Evolutionary conservation across 805 yeast genomes (phyloP), one percentile per base, ranked within the genome.

Genomic region (Schwanniomyces vanrijiae): DNA sequence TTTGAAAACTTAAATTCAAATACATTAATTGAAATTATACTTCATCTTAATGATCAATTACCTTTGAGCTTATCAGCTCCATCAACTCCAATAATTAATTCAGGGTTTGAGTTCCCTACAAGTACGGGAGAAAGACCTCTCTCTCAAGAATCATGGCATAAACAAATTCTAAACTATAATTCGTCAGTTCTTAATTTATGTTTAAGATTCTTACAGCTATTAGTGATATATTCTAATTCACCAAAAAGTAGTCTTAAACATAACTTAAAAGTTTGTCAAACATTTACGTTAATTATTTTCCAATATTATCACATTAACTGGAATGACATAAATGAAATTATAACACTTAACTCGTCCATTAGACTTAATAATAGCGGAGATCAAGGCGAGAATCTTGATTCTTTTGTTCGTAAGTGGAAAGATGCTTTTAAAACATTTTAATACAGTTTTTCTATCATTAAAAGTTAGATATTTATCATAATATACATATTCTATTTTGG

Each of bases 1-100:
- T 72, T 72, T 53, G 67, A 63, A 21, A 52, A 58, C 38, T 57
- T 73, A 41, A 65, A 57, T 47, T 55, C 67, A 1, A 61, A 51
- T 14, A 50, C 52, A 5, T 55, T 73, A 13, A 69, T 69, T 46
- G 73, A 69, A 45, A 55, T 72, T 25, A 39, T 71, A 10, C 46
- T 58, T 31, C 76, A 71, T 47, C 53, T 71, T n/a, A 71, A 70
- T 55, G 78, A 73, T 55, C 62, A 63, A 42, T 57, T 71, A 37
- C 77, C 78, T 0, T 62, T 73, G 51, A 71, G 77, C 58, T 57
- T 71, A 29, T 68, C 74, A 16, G 76, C 78, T 3, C 76, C 77
- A 6, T 64, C 74, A 2, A 73, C 77, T 3, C 77, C 78, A 18
- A 58, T 70, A 5, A 37, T 55, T 2, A 39, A 31, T 25, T n/a